Percentiles rank a stretch among this genome's conserved stretches.
phyloP scores from a whole-genome alignment of 1,284 basidiomycete genomes.

The Entoloma clypeatum region DNA sequence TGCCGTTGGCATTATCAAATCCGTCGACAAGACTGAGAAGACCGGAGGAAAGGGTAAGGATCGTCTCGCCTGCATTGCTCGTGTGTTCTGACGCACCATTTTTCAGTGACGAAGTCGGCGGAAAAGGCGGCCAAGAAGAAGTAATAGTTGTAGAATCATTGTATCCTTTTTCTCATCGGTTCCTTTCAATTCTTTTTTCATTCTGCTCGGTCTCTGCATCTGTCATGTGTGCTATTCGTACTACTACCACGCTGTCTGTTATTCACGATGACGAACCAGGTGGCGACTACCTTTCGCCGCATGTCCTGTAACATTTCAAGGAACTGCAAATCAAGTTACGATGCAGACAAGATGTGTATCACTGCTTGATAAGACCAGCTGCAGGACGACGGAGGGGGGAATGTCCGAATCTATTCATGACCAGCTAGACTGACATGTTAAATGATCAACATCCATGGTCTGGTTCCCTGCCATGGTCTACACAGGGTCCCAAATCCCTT shows the following conservation, averaged over 20 bases:
- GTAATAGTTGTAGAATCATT: constrained; percentile 77
- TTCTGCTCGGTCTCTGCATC: constrained; percentile 44
- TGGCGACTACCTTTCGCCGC: constrained; percentile 23
- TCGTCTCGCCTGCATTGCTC: constrained; percentile 5
- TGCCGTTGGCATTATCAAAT: constrained; percentile 96
- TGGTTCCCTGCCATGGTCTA: constrained; percentile 39
- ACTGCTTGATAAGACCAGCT: too few species aligned
- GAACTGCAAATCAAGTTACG: neutral
- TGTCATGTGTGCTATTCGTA: constrained; percentile 38
- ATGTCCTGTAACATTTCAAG: constrained; percentile 19
- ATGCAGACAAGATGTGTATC: too few species aligned
- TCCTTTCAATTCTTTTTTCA: constrained; percentile 46
- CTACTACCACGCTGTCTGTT: constrained; percentile 39
- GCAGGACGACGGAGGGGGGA: too few species aligned
- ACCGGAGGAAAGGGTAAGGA: constrained; percentile 75
- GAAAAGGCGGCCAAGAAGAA: constrained; percentile 97
- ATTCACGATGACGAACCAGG: constrained; percentile 49
- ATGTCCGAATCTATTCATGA: too few species aligned
- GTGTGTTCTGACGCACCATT: constrained; percentile 12
- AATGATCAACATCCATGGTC: constrained; percentile 72
- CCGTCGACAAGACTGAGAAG: constrained; percentile 91
- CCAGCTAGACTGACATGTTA: neutral
- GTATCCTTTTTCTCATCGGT: constrained; percentile 43
- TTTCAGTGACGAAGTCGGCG: constrained; percentile 86
- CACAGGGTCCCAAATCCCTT: constrained; percentile 73